phyloP scores from a whole-genome alignment of 768 basidiomycete species.

The Chalciporus pseudorubinellus region DNA sequence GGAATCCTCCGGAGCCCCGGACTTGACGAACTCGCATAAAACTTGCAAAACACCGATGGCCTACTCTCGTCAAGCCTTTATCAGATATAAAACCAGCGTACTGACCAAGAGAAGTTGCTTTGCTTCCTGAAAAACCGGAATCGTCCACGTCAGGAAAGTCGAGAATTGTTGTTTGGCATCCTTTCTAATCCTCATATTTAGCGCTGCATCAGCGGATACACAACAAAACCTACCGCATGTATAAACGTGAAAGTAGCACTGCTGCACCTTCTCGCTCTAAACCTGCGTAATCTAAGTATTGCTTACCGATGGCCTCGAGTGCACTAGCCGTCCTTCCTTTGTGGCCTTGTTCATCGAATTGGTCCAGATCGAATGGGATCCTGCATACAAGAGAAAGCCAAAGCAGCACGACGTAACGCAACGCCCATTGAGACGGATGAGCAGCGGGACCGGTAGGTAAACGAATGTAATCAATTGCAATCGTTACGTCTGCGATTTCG shows the following conservation, averaged over 20 bases:
- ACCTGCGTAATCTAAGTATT: constrained; percentile 63
- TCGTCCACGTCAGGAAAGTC: constrained; percentile 51
- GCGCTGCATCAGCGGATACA: background rate
- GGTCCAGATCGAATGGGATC: constrained; percentile 87
- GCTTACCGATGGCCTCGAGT: constrained; percentile 59
- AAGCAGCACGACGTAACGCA: constrained; percentile 79
- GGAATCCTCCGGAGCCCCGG: constrained; percentile 54
- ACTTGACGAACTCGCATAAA: constrained; percentile 67
- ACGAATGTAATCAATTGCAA: constrained; percentile 66
- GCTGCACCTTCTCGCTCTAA: constrained; percentile 85
- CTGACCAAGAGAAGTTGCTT: constrained; percentile 52
- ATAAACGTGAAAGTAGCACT: constrained; percentile 76
- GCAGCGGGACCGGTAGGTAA: constrained; percentile 43
- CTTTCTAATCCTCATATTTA: constrained; percentile 43
- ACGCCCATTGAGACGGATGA: constrained; percentile 60
- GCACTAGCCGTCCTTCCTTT: constrained; percentile 50
- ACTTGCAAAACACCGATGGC: constrained; percentile 66
- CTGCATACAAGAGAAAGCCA: constrained; percentile 96
- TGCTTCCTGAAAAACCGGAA: constrained; percentile 36
- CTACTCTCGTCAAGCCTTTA: constrained; percentile 36
- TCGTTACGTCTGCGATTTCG: constrained; percentile 75
- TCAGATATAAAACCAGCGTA: background rate
- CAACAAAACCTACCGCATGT: constrained; percentile 57
- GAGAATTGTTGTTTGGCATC: constrained; percentile 52
- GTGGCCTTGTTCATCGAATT: constrained; percentile 68